phyloP scores from a whole-genome alignment of 345 rosid genomes.

The Linum usitatissimum region DNA sequence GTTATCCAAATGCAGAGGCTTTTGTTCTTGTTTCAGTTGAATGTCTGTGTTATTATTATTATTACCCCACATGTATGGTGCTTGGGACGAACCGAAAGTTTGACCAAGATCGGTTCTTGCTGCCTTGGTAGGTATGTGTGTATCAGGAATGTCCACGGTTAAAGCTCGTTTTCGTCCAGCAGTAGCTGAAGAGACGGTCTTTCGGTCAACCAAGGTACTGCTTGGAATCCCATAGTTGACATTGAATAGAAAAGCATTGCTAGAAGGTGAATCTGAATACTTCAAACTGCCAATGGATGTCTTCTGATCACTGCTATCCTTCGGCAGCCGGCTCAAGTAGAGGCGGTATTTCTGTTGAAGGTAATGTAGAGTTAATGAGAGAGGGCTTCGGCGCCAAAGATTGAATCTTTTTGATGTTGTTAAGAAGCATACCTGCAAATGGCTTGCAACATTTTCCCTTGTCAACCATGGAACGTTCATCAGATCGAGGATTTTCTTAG shows the following conservation, averaged over 20 bases:
- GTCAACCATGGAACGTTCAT: constrained; percentile 96
- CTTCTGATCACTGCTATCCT: constrained; percentile 41
- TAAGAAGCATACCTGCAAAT: constrained; percentile 53
- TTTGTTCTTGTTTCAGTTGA: constrained; percentile 32
- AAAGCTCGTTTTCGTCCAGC: constrained; percentile 33
- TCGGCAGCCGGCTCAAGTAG: constrained; percentile 74
- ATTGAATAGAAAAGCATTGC: constrained; percentile 21
- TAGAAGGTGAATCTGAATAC: constrained; percentile 48
- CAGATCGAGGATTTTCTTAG: constrained; percentile 87
- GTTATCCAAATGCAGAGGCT: constrained; percentile 28
- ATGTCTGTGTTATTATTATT: constrained; percentile 32
- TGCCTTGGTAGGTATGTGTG: constrained; percentile 23
- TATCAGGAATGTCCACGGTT: constrained; percentile 26
- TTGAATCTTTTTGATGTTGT: too few relatives aligned
- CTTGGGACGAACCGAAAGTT: constrained; percentile 22
- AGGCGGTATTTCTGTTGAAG: constrained; percentile 84
- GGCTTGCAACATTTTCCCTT: constrained; percentile 94
- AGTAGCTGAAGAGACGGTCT: constrained; percentile 27
- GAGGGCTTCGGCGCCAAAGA: neutral
- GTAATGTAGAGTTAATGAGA: constrained; percentile 9
- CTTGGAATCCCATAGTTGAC: constrained; percentile 25
- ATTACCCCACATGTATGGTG: constrained; percentile 41
- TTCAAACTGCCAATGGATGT: constrained; percentile 36
- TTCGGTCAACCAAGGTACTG: constrained; percentile 16
- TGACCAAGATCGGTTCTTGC: constrained; percentile 31